These are phyloP conservation scores for Candida silvicultrix DNA, from an alignment of 805 yeast species.

Conservation along the genomic window DNA sequence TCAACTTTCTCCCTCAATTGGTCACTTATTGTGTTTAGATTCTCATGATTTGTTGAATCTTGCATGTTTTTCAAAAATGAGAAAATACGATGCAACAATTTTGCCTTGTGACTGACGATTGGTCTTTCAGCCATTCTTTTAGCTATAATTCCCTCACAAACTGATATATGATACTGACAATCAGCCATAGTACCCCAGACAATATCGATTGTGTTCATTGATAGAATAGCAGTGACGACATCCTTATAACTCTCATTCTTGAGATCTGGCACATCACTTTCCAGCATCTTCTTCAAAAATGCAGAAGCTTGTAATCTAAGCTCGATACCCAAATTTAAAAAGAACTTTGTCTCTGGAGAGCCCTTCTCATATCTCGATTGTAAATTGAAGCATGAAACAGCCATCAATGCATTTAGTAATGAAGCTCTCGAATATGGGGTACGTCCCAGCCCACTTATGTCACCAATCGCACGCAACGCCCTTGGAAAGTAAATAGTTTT, in stretches of 20 bases:
- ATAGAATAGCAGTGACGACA: constrained; percentile 71
- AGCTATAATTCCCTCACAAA: constrained; percentile 71
- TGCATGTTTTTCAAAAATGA: constrained; percentile 70
- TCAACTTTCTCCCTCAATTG: constrained; percentile 10
- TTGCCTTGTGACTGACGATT: constrained; percentile 68
- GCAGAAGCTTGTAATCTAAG: constrained; percentile 69
- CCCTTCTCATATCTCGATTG: constrained; percentile 67
- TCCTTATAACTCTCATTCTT: constrained; percentile 72
- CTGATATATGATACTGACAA: constrained; percentile 65
- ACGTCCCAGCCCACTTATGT: constrained; percentile 63
- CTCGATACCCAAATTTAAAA: constrained; percentile 65
- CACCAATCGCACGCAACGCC: constrained; percentile 79
- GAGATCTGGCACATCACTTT: constrained; percentile 38
- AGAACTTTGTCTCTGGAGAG: constrained; percentile 62
- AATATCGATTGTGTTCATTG: constrained; percentile 84
- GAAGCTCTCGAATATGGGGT: constrained; percentile 77
- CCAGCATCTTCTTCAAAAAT: constrained; percentile 56
- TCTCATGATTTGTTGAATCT: constrained; percentile 43
- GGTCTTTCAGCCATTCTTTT: constrained; percentile 62
- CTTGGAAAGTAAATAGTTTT: constrained; percentile 79
- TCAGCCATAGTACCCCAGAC: constrained; percentile 91
- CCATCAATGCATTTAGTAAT: constrained; percentile 67
- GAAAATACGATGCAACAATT: constrained; percentile 70
- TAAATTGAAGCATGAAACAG: constrained; percentile 76
- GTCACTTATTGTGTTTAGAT: constrained; percentile 9